Conservation (phyloP, 2,329 filamentous ascomycete genomes). For the Penicillium freii region DNA sequence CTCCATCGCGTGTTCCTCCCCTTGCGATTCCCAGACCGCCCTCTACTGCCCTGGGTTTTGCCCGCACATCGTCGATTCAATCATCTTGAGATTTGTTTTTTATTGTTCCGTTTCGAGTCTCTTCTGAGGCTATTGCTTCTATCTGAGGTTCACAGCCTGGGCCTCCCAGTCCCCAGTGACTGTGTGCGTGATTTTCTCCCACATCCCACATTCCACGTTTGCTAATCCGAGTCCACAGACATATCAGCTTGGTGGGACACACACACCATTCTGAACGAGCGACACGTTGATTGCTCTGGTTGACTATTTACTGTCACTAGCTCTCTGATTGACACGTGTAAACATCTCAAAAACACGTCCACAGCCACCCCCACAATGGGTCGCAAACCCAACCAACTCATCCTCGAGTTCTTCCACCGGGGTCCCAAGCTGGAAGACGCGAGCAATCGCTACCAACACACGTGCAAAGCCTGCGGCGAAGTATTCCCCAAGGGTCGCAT, state of each 20-base stretch:
- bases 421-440: constrained; percentile 83
- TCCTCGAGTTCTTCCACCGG: constrained; percentile 83
- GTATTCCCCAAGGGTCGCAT: constrained; percentile 87
- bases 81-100: constrained; percentile 5
- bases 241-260: constrained; percentile 2
- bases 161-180: constrained; percentile 4
- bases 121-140: not conserved
- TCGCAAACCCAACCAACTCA: constrained; percentile 77
- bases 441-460: constrained; percentile 89
- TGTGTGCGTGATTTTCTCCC: constrained; percentile 5
- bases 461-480: constrained; percentile 83
- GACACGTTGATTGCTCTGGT: not conserved
- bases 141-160: constrained; percentile 2
- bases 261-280: not conserved
- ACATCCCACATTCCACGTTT: not conserved
- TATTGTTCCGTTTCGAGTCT: constrained; percentile 3
- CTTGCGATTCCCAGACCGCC: constrained; percentile 35
- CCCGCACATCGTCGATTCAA: constrained; percentile 26
- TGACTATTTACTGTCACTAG: not conserved
- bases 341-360: not conserved
- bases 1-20: constrained; percentile 24
- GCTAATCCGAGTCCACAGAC: constrained; percentile 1
- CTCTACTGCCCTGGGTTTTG: constrained; percentile 34
- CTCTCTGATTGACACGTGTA: constrained; percentile 2
- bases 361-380: constrained; percentile 59